Conservation (phyloP, 2,329 filamentous ascomycete species). For the Cercospora zeae-maydis region DNA sequence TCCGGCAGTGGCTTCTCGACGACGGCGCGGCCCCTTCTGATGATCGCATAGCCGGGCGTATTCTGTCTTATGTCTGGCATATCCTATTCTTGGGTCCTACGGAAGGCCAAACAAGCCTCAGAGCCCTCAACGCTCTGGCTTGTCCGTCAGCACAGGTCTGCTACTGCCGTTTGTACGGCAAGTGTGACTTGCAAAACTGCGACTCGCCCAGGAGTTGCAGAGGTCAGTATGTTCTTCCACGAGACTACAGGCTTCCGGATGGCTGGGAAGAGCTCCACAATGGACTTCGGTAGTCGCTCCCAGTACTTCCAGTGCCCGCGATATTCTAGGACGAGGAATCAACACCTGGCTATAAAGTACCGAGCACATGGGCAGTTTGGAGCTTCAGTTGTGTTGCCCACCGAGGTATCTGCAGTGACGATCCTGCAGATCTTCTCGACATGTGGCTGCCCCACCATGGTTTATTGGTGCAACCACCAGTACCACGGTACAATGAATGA, state of each 20-base stretch:
- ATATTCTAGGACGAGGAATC: not conserved
- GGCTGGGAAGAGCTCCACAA: conserved; percentile 8
- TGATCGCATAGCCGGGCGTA: conserved; percentile 42
- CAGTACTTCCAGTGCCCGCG: not conserved
- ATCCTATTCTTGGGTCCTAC: conserved; percentile 43
- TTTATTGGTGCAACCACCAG: not conserved
- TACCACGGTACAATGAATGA: not conserved
- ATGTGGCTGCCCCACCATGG: not conserved
- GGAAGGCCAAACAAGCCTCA: conserved; percentile 34
- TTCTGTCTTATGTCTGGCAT: conserved; percentile 51
- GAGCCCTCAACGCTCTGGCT: conserved; percentile 38
- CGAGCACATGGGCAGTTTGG: not conserved
- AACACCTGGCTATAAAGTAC: not conserved
- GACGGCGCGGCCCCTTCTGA: conserved; percentile 38
- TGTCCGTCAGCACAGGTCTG: conserved; percentile 43
- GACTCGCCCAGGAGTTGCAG: conserved; percentile 35
- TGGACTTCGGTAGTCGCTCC: not conserved
- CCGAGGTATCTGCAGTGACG: not conserved
- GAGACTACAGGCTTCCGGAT: conserved; percentile 37
- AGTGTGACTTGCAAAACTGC: conserved; percentile 35
- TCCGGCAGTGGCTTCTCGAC: conserved; percentile 54
- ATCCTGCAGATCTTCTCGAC: not conserved
- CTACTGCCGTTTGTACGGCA: conserved; percentile 46
- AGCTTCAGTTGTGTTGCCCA: not conserved
- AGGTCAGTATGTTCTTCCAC: conserved; percentile 42